A percentile compares a stretch with the other conserved stretches of the same genome.
phyloP scores from a whole-genome alignment of 495 filamentous ascomycete genomes.

The Aspergillus avenaceus region DNA sequence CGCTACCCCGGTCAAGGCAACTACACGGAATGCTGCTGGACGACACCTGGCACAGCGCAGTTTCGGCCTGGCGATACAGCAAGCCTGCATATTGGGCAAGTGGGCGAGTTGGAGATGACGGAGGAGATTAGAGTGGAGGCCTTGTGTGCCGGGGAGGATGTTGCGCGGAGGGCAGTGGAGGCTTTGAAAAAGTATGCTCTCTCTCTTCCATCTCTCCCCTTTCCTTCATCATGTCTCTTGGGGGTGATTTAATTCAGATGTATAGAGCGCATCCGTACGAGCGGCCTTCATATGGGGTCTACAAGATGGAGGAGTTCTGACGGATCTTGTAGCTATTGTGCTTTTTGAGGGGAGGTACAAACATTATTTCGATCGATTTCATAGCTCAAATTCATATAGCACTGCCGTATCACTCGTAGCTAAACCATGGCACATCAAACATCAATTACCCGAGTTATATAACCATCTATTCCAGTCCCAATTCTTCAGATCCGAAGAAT shows the following conservation, averaged over 20 bases:
- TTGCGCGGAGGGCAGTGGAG: conserved; percentile 27
- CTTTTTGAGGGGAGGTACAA: no score
- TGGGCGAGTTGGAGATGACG: conserved; percentile 45
- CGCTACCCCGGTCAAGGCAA: conserved; percentile 51
- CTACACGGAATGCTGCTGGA: conserved; percentile 61
- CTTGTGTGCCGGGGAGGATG: conserved; percentile 34
- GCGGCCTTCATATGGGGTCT: conserved; percentile 15
- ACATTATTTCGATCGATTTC: no score
- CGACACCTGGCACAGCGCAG: conserved; percentile 52
- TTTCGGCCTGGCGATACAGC: conserved; percentile 54
- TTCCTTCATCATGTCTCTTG: neutral
- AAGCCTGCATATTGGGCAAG: conserved; percentile 54
- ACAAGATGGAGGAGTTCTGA: conserved; percentile 14
- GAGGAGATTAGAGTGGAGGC: conserved; percentile 53
- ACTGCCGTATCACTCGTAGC: neutral
- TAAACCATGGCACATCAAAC: neutral
- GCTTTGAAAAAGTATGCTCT: conserved; percentile 58
- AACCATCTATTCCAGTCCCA: neutral
- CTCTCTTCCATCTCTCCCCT: neutral
- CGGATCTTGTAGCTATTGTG: no score
- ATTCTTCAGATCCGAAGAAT: neutral
- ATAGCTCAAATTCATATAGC: neutral
- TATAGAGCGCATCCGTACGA: conserved; percentile 23
- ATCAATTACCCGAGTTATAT: neutral
- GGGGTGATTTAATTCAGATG: no score